Evolutionary conservation across 805 yeast species (phyloP).

Genomic region (Zygosaccharomyces gambellarensis): DNA sequence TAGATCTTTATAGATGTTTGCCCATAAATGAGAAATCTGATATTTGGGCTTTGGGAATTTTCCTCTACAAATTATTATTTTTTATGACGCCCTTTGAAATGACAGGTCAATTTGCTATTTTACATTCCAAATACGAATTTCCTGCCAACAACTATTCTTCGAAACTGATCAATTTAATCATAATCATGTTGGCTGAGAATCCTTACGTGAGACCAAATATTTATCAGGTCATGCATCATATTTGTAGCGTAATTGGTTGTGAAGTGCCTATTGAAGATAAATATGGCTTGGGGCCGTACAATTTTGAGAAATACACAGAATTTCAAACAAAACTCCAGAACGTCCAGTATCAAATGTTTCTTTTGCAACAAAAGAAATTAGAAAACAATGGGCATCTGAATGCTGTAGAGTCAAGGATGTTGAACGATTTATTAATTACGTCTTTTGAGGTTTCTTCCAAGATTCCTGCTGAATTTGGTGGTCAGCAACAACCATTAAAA

Average conservation of each 20-base stretch:
- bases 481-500: not conserved
- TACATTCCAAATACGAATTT: conserved; percentile 77
- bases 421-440: conserved; percentile 26
- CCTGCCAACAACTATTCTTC: conserved; percentile 72
- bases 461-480: conserved; percentile 23
- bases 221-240: conserved; percentile 65
- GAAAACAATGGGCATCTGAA: conserved; percentile 13
- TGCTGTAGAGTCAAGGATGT: conserved; percentile 12
- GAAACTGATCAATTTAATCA: conserved; percentile 66
- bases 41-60: conserved; percentile 95
- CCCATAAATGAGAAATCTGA: conserved; percentile 91
- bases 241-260: conserved; percentile 56
- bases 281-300: conserved; percentile 47
- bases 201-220: conserved; percentile 82
- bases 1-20: conserved; percentile 73
- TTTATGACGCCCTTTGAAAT: conserved; percentile 91
- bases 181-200: conserved; percentile 75
- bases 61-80: conserved; percentile 83
- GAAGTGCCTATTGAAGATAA: conserved; percentile 46
- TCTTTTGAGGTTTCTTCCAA: conserved; percentile 31
- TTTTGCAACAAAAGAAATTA: conserved; percentile 24
- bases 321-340: conserved; percentile 40
- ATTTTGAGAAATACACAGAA: conserved; percentile 50
- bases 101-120: conserved; percentile 77
- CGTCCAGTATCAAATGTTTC: conserved; percentile 27